Percentiles rank a stretch among this genome's conserved stretches.
Evolutionary conservation across 2,329 filamentous ascomycete genomes (phyloP).

Genomic region (Nemania diffusa): DNA sequence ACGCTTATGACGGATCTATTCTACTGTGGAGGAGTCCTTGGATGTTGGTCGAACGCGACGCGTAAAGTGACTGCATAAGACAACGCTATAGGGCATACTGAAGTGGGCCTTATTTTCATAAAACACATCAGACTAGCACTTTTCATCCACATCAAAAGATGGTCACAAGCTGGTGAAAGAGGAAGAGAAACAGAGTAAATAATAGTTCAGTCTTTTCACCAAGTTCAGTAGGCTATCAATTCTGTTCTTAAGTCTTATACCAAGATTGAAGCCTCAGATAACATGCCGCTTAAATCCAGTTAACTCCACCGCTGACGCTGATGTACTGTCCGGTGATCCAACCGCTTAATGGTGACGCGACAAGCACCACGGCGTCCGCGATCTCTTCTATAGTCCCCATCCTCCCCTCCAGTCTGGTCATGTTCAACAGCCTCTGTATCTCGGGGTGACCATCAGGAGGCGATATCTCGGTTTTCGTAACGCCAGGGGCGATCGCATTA

Average conservation of each 20-base stretch:
- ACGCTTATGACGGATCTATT: no score
- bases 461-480: conserved; percentile 34
- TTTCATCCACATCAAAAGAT: no score
- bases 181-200: background rate
- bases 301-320: conserved; percentile 29
- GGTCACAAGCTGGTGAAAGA: background rate
- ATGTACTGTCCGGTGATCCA: conserved; percentile 43
- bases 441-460: background rate
- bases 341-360: conserved; percentile 39
- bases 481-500: conserved; percentile 37
- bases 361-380: conserved; percentile 38
- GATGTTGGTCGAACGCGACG: no score
- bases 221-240: background rate
- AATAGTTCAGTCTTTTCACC: background rate
- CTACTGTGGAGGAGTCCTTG: no score
- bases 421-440: background rate
- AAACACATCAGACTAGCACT: no score
- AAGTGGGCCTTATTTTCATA: no score
- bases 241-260: background rate
- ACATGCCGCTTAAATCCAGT: background rate
- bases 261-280: background rate
- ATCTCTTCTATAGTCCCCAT: conserved; percentile 38
- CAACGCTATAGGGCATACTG: no score
- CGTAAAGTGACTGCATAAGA: no score
- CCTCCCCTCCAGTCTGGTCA: background rate